Conservation (phyloP, 1,284 basidiomycete genomes). For the Rhodotorula sp. region DNA sequence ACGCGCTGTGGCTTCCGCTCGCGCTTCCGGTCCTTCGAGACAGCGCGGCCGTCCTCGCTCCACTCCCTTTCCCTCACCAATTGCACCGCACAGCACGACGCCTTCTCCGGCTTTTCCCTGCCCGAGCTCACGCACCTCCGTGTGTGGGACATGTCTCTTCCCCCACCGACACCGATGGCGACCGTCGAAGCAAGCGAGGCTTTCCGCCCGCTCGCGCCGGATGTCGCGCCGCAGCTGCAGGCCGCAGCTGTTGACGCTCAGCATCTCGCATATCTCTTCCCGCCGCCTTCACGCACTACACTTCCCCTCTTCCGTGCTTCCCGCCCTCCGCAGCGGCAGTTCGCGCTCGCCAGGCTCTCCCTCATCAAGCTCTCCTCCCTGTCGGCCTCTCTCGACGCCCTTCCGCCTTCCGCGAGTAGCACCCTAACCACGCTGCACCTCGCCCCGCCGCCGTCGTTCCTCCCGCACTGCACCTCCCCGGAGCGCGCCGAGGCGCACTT, state of each 20-base stretch:
- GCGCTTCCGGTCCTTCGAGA: conserved; percentile 10
- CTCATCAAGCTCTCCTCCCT: conserved; percentile 20
- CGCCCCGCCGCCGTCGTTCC: conserved; percentile 19
- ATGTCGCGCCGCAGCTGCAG: neutral
- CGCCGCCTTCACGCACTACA: neutral
- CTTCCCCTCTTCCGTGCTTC: neutral
- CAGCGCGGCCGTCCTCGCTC: conserved; percentile 9
- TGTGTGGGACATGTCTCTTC: conserved; percentile 17
- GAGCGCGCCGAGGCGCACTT: conserved; percentile 26
- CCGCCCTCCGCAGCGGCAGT: neutral
- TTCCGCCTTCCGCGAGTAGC: neutral
- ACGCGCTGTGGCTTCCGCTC: conserved; percentile 31
- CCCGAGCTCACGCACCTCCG: conserved; percentile 10
- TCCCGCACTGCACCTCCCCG: conserved; percentile 13
- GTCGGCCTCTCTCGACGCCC: conserved; percentile 4
- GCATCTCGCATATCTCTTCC: conserved; percentile 28
- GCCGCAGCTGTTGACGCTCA: conserved; percentile 15
- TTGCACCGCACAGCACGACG: conserved; percentile 28
- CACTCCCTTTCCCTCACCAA: conserved; percentile 12
- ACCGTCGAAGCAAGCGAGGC: conserved; percentile 22
- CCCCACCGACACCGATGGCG: conserved; percentile 24
- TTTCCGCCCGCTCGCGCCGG: conserved; percentile 2
- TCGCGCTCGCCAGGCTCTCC: neutral
- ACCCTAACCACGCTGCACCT: conserved; percentile 6
- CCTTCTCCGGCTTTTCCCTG: conserved; percentile 17